A percentile compares a stretch with the other conserved stretches of the same genome.
Evolutionary conservation across 2,329 filamentous ascomycete species (phyloP).

Genomic region (Ceratocystis eucalypticola): DNA sequence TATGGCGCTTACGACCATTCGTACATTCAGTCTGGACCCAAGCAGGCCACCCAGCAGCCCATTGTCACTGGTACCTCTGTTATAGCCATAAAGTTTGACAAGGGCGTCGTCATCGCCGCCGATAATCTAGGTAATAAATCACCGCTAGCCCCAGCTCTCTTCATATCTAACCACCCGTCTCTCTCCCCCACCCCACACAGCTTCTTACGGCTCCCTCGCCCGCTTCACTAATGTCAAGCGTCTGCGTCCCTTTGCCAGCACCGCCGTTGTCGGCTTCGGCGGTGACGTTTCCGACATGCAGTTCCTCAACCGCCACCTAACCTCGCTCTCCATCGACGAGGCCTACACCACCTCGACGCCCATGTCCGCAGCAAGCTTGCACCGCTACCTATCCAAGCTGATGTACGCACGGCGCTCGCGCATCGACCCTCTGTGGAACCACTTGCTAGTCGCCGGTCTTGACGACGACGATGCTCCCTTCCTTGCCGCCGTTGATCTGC

Average conservation of each 20-base stretch:
- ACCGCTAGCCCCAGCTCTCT: constrained; percentile 6
- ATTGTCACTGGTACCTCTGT: constrained; percentile 96
- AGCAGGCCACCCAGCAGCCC: constrained; percentile 78
- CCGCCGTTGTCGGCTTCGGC: constrained; percentile 80
- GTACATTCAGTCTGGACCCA: constrained; percentile 63
- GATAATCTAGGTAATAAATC: constrained; percentile 71
- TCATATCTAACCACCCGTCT: background rate
- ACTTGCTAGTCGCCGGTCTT: constrained; percentile 78
- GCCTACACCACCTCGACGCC: constrained; percentile 49
- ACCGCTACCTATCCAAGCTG: constrained; percentile 92
- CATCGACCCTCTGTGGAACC: constrained; percentile 97
- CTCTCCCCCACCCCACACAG: constrained; percentile 33
- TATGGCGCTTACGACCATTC: constrained; percentile 88
- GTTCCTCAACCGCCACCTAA: constrained; percentile 85
- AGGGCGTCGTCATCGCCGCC: constrained; percentile 89
- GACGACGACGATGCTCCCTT: constrained; percentile 71
- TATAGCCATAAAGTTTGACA: constrained; percentile 86
- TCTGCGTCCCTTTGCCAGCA: constrained; percentile 73
- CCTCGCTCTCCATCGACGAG: constrained; percentile 74
- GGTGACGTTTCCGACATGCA: constrained; percentile 99
- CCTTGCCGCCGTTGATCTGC: constrained; percentile 78
- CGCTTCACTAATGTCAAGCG: constrained; percentile 96
- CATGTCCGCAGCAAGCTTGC: constrained; percentile 84
- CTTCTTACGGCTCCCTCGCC: constrained; percentile 92
- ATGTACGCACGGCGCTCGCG: constrained; percentile 90